Evolutionary conservation across 2,329 filamentous ascomycete species (phyloP).

Genomic region (Neonectria neomacrospora): DNA sequence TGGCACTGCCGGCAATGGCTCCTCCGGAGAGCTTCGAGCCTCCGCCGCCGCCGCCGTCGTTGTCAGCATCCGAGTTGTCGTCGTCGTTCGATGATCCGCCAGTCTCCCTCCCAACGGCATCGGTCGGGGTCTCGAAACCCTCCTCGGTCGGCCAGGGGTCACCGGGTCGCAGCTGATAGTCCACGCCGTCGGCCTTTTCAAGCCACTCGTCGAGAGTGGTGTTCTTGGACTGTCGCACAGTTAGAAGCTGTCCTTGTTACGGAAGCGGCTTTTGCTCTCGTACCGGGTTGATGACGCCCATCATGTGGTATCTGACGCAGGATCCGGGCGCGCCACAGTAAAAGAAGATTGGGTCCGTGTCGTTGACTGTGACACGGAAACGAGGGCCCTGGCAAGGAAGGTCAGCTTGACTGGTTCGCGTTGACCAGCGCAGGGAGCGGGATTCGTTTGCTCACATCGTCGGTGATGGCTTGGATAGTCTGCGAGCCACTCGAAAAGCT

Average conservation of each 20-base stretch:
- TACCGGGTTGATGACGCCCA: constrained; percentile 80
- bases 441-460: constrained; percentile 52
- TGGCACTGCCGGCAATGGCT: constrained; percentile 69
- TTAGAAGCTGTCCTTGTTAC: constrained; percentile 8
- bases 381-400: constrained; percentile 50
- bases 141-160: constrained; percentile 64
- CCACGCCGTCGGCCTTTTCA: constrained; percentile 58
- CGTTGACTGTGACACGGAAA: constrained; percentile 62
- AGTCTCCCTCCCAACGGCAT: constrained; percentile 4
- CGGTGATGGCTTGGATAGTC: constrained; percentile 57
- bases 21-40: constrained; percentile 49
- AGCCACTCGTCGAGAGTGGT: constrained; percentile 61
- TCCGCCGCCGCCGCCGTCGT: constrained; percentile 15
- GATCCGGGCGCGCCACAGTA: constrained; percentile 76
- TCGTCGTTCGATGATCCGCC: constrained; percentile 19
- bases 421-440: background rate
- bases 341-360: constrained; percentile 73
- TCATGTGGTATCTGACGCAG: constrained; percentile 74
- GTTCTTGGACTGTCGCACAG: constrained; percentile 54
- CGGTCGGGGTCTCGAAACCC: constrained; percentile 34
- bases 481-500: constrained; percentile 66
- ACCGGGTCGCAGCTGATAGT: constrained; percentile 66
- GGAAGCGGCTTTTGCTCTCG: constrained; percentile 25
- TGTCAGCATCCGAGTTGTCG: constrained; percentile 1
- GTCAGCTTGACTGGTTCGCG: constrained; percentile 16